Evolutionary conservation across 1,284 basidiomycete genomes (phyloP), one percentile per base, ranked within the genome.

Genomic region (Fomitopsis palustris): DNA sequence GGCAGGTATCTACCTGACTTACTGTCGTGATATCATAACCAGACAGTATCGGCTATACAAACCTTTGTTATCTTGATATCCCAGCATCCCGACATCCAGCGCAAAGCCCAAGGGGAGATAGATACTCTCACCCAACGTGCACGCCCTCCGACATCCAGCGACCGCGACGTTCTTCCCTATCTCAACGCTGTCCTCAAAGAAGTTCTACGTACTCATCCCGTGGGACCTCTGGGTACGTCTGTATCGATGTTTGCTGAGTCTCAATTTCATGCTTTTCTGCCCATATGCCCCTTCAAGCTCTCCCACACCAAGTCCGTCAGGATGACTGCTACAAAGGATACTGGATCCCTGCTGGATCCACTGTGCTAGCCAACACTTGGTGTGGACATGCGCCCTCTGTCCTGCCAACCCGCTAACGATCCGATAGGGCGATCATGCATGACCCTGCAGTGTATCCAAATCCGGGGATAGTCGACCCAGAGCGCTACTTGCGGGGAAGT

Each of bases 61-160:
- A 37, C 60, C 1, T 70, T 70, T 45, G 57, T 74, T 39, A 57
- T 73, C n/a, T 65, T 65, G 2, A 67, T 72, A 67, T 57, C 67
- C 2, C 61, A 39, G 25, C 25, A 73, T 55, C 76, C 75, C 4
- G 67, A 71, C 8, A 69, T 72, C 27, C 73, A 74, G 55, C 61
- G 64, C 1, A 68, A 64, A 33, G 69, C 65, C 0, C 68, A 62
- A 45, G 41, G 51, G 39, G 61, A 75, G 41, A 53, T 75, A 21
- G 73, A 75, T 59, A 38, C 55, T 4, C 64, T 74, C 9, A 59
- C 72, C 35, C 79, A 80, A 0, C 60, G 59, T 3, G 74, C 78
- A 29, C 71, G 81, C 27, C 67, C 81, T 38, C 82, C 83, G 1
- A 74, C 75, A 9, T 80, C 78, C 53, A 66, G 65, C 69, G 66